Conservation (phyloP, 139 green algal genomes). For the Chlamydomonas sp. region DNA sequence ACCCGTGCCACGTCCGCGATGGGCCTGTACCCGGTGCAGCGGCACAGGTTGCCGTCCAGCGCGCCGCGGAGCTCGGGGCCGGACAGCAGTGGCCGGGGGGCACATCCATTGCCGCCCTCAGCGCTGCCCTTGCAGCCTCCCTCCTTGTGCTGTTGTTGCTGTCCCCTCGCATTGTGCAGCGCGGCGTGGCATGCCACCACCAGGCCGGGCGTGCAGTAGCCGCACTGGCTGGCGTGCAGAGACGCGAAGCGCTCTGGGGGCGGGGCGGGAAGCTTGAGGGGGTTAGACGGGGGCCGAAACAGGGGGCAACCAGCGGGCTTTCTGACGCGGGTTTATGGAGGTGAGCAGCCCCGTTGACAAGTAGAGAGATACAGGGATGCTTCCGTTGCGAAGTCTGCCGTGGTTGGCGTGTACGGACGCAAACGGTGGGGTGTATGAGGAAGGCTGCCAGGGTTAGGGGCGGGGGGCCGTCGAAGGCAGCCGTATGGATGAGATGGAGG, state of each 20-base stretch:
- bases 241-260: constrained; percentile 43
- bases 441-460: too few species aligned
- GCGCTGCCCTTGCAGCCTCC: not conserved
- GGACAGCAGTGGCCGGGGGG: not conserved
- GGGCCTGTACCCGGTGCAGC: constrained; percentile 83
- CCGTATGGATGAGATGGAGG: too few species aligned
- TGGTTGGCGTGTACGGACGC: too few species aligned
- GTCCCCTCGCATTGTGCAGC: constrained; percentile 30
- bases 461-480: too few species aligned
- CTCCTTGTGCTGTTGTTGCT: not conserved
- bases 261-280: too few species aligned
- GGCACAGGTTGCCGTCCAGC: constrained; percentile 86
- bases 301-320: too few species aligned
- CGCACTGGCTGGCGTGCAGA: constrained; percentile 75
- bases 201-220: constrained; percentile 86
- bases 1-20: constrained; percentile 73
- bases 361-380: too few species aligned
- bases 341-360: too few species aligned
- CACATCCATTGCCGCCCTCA: not conserved
- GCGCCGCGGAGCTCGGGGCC: constrained; percentile 47
- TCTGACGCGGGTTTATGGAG: too few species aligned
- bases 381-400: too few species aligned
- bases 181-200: constrained; percentile 59
- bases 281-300: too few species aligned
- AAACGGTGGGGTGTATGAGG: too few species aligned